Conservation (phyloP, 1,284 basidiomycete species). For the Marasmius sp. region DNA sequence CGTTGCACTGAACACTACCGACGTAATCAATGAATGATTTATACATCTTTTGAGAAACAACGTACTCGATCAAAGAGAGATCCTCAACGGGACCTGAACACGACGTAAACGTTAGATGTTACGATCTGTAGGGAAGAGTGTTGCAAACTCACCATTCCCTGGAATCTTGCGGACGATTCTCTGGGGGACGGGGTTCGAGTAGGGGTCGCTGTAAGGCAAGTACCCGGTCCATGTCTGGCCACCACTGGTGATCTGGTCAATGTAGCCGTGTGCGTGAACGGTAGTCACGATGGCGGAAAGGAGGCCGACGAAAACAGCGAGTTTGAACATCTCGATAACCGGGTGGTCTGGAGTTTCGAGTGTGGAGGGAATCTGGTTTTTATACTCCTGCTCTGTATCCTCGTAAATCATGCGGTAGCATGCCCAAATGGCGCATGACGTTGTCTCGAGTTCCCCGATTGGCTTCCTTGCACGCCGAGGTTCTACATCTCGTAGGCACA, state of each 20-base stretch:
- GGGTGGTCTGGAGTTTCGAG: not conserved
- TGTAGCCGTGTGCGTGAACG: slow-evolving; percentile 31
- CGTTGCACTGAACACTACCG: slow-evolving; percentile 42
- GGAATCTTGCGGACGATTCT: slow-evolving; percentile 48
- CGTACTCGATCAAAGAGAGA: slow-evolving; percentile 35
- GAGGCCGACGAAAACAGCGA: not conserved
- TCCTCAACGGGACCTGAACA: slow-evolving; percentile 33
- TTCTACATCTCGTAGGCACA: too few relatives aligned
- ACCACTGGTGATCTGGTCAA: slow-evolving; percentile 22
- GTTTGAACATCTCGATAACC: not conserved
- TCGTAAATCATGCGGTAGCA: too few relatives aligned
- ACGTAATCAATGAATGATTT: slow-evolving; percentile 6
- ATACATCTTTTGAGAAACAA: not conserved
- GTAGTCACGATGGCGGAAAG: not conserved
- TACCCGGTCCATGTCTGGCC: slow-evolving; percentile 27
- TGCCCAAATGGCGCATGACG: too few relatives aligned
- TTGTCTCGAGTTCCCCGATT: too few relatives aligned
- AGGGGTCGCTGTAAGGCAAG: slow-evolving; percentile 30
- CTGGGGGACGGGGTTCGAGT: slow-evolving; percentile 36
- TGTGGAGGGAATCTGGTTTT: too few relatives aligned
- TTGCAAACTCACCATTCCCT: slow-evolving; percentile 36
- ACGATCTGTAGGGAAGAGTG: not conserved
- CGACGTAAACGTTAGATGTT: not conserved
- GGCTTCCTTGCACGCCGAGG: too few relatives aligned
- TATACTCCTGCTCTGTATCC: too few relatives aligned